Base-by-base conservation (phyloP, 805 yeast species). In the Komagataella kurtzmanii region DNA sequence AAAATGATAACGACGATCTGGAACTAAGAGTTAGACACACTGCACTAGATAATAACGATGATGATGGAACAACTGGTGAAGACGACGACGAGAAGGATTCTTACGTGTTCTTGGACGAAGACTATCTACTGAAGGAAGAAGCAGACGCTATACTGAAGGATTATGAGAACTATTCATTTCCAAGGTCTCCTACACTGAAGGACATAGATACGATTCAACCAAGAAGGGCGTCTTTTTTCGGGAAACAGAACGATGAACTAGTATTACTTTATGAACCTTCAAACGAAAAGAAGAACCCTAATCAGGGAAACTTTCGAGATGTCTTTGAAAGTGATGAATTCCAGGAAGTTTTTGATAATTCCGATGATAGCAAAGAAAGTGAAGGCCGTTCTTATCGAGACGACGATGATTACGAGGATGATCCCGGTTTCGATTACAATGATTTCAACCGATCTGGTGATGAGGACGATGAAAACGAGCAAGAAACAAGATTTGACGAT, bases 81-180 rank as follows among this genome's bases (percentile, higher is more conserved):
- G 65, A 61, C 53, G 62, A 59, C 54, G 53, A 14, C 54, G 53
- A 24, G 54, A 53, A 48, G 6, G 40, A 30, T 30, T 30, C 40
- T 10, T 30, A 30, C 10, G 40, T 30, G 40, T 30, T 30, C 40
- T 30, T 30, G 45, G 67, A 66, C 46, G 70, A 65, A 17, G 57
- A 68, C 50, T 65, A 66, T 54, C 50, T 72, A 43, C 55, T 72
- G 53, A 63, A 62, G 53, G 67, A 68, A 54, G 77, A 72, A 53
- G 72, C 75, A 1, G 70, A 71, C 52, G 73, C 74, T 21, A 64
- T 72, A 54, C 62, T 69, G 4, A 67, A 68, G 48, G 77, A 72
- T 50, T 69, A 62, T 52, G 63, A 67, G 19, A 61, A 61, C 17
- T 56, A 56, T 21, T 62, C 65, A 14, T 45, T 17, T n/a, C 18